Evolutionary conservation across 73 alveolate genomes (phyloP).

Genomic region (Breviolum minutum): DNA sequence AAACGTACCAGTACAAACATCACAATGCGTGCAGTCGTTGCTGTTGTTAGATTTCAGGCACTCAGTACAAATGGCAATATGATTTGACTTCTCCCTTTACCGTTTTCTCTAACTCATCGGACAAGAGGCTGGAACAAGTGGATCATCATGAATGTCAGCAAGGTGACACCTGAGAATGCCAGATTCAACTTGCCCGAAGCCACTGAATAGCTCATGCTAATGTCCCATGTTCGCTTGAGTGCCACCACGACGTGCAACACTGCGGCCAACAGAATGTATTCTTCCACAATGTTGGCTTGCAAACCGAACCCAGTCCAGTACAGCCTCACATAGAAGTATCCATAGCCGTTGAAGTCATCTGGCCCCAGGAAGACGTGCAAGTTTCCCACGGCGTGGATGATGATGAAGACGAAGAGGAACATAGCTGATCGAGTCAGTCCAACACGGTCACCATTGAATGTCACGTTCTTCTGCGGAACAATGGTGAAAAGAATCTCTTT

Average conservation of each 20-base stretch:
- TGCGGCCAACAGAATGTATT: constrained; percentile 71
- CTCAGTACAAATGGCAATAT: too few species aligned
- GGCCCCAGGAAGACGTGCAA: constrained; percentile 94
- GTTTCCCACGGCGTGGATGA: constrained; percentile 95
- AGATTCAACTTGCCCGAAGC: constrained; percentile 93
- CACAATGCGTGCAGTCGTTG: background rate
- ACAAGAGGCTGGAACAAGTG: constrained; percentile 62
- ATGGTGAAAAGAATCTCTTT: constrained; percentile 94
- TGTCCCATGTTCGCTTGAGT: constrained; percentile 92
- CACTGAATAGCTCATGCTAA: constrained; percentile 86
- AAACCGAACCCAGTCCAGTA: constrained; percentile 94
- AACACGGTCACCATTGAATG: constrained; percentile 73
- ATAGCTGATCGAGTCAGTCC: constrained; percentile 91
- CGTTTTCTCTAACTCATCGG: background rate
- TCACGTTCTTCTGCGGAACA: constrained; percentile 86
- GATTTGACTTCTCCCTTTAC: too few species aligned
- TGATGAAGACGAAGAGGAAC: constrained; percentile 94
- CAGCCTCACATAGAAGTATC: constrained; percentile 95
- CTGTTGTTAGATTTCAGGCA: too few species aligned
- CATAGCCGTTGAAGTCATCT: constrained; percentile 95
- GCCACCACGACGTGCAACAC: constrained; percentile 90
- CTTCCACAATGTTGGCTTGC: constrained; percentile 92
- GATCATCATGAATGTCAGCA: constrained; percentile 95
- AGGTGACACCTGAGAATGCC: constrained; percentile 73
- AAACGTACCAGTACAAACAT: background rate